Evolutionary conservation across 345 rosid genomes (phyloP), one percentile per base, ranked within the genome.

Genomic region (Eucalyptus tenuipes): DNA sequence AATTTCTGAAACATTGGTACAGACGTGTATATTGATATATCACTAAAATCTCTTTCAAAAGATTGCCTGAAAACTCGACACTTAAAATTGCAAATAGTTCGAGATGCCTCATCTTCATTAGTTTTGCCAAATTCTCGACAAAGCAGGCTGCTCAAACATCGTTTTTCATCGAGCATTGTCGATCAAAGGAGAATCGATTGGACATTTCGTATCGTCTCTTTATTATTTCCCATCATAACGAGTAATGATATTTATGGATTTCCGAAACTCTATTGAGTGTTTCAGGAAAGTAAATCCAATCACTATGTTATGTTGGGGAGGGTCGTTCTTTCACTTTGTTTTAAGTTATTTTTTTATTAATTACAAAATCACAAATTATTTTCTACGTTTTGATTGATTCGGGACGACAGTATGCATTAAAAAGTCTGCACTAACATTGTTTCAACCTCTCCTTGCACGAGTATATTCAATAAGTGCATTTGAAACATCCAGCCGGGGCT

Each of bases 51-150:
- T 55, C 29, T 55, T 9, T 55, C 61, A 55, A 55, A 55, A 55
- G 27, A 55, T 55, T 55, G 0, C 5, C 13, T 55, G 0, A 55
- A 55, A 0, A 24, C 0, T 55, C 0, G 3, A 55, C 13, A 55
- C 13, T 55, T 55, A 0, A 55, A 55, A 9, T 55, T 22, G 61
- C 61, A 55, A 55, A 55, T 55, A 55, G 29, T 10, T 55, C 2
- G 0, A 55, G 61, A 55, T 10, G 61, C 29, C 61, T 9, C 61
- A 55, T 55, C 61, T 24, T 55, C 61, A 4, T 55, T 10, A 24
- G 61, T 55, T 55, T 55, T 1, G 3, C 61, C 12, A 55, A 55
- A 55, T 55, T 55, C 29, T 22, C 1, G 0, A 24, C 0, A 0
- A 55, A 55, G 2, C 5, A 10, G 13, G 27, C 61, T 24, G 2